Conservation (phyloP, 2,329 filamentous ascomycete genomes). For the Pyrenophora tritici-repentis region DNA sequence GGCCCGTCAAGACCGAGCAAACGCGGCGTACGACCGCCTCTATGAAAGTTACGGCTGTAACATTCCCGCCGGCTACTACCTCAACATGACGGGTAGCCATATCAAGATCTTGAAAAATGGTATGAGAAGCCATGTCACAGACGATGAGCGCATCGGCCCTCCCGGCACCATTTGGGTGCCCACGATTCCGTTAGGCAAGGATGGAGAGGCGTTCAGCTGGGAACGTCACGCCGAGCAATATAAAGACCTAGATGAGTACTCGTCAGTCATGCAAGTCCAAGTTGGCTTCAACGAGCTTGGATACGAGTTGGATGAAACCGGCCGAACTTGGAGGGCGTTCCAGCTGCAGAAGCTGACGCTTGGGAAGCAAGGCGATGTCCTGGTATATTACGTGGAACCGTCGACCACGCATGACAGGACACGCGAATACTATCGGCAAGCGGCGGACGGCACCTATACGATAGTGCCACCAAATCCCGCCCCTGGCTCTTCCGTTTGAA, state of each 20-base stretch:
- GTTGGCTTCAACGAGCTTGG: conserved; percentile 3
- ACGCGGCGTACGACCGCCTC: not conserved
- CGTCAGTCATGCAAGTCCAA: not conserved
- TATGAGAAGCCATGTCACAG: too few species aligned
- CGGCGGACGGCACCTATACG: not conserved
- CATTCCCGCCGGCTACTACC: not conserved
- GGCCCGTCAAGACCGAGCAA: too few species aligned
- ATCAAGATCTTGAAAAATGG: not conserved
- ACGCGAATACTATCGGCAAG: not conserved
- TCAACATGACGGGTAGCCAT: not conserved
- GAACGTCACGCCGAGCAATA: too few species aligned
- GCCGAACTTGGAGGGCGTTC: not conserved
- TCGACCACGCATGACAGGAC: not conserved
- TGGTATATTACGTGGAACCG: not conserved
- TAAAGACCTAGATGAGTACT: not conserved
- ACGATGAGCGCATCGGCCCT: too few species aligned
- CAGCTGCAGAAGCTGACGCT: not conserved
- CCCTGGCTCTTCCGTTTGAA: too few species aligned
- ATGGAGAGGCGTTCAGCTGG: not conserved
- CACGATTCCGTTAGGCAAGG: not conserved
- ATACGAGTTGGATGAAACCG: not conserved
- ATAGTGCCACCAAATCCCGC: not conserved
- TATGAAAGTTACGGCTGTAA: not conserved
- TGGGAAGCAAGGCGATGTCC: too few species aligned
- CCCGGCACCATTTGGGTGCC: not conserved